Evolutionary conservation across 225 moss, liverwort and hornwort species (phyloP).

Genomic region (Asterella californica): DNA sequence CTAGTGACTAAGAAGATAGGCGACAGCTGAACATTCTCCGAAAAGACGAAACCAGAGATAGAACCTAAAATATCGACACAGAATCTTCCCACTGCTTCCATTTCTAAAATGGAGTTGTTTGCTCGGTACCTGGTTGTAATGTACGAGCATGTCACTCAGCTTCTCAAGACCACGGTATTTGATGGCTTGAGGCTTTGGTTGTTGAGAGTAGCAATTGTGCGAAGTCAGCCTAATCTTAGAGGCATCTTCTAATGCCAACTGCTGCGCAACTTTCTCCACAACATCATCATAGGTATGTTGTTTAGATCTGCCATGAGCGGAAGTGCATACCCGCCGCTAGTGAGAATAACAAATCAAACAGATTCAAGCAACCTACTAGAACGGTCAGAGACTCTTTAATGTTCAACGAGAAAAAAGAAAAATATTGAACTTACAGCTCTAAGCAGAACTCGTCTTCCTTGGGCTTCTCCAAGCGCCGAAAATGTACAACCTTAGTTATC

Average conservation of each 20-base stretch:
- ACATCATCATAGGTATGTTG: slow-evolving; percentile 81
- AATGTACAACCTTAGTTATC: slow-evolving; percentile 54
- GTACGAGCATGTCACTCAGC: slow-evolving; percentile 79
- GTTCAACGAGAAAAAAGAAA: not conserved
- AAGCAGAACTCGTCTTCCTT: slow-evolving; percentile 81
- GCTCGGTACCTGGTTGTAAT: slow-evolving; percentile 57
- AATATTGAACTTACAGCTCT: slow-evolving; percentile 52
- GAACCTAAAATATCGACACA: not conserved
- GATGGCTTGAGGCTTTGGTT: slow-evolving; percentile 77
- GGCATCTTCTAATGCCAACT: slow-evolving; percentile 64
- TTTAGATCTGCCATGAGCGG: slow-evolving; percentile 51
- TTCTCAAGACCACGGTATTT: slow-evolving; percentile 74
- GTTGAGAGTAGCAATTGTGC: slow-evolving; percentile 79
- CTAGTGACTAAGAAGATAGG: no score
- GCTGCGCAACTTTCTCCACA: slow-evolving; percentile 65
- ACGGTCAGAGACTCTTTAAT: not conserved
- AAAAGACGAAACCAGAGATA: no score
- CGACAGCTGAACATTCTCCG: no score
- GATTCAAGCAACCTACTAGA: not conserved
- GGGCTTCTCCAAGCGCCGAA: slow-evolving; percentile 76
- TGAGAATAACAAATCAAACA: not conserved
- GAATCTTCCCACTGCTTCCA: no score
- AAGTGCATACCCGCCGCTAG: not conserved
- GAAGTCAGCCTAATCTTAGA: slow-evolving; percentile 76
- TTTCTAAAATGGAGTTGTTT: not conserved